Percentiles rank a stretch among this genome's conserved stretches.
Evolutionary conservation across 2,329 filamentous ascomycete species (phyloP).

Genomic region (Neofusicoccum sp.): DNA sequence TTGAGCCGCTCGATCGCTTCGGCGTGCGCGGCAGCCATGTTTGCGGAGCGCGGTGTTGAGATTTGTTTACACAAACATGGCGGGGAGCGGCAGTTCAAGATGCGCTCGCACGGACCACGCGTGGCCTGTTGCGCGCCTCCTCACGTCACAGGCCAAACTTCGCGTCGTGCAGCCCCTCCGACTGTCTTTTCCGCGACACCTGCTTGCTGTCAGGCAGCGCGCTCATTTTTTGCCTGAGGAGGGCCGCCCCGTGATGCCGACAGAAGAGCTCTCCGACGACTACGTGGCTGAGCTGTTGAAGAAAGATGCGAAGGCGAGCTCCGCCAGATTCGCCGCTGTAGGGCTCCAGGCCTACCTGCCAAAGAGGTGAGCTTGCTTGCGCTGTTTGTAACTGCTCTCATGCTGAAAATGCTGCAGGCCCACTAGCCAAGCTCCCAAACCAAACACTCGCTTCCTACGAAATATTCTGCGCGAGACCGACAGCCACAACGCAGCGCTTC

Average conservation of each 20-base stretch:
- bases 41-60: background rate
- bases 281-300: conserved; percentile 78
- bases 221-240: background rate
- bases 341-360: conserved; percentile 68
- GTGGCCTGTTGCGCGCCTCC: background rate
- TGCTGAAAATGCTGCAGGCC: conserved; percentile 47
- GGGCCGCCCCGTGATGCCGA: conserved; percentile 8
- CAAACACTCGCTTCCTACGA: conserved; percentile 85
- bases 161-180: background rate
- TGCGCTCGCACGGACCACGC: background rate
- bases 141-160: conserved; percentile 5
- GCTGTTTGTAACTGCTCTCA: background rate
- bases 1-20: conserved; percentile 37
- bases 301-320: conserved; percentile 73
- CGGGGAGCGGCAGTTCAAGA: background rate
- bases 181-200: background rate
- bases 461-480: conserved; percentile 88
- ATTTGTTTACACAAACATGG: conserved; percentile 4
- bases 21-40: conserved; percentile 4
- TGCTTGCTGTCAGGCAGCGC: background rate
- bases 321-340: conserved; percentile 70
- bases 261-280: conserved; percentile 62
- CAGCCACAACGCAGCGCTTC: conserved; percentile 80
- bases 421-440: conserved; percentile 69
- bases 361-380: conserved; percentile 45